These are phyloP conservation scores for Trypanosoma caninum DNA, from an alignment of 208 protist genomes.

Conservation along the genomic window DNA sequence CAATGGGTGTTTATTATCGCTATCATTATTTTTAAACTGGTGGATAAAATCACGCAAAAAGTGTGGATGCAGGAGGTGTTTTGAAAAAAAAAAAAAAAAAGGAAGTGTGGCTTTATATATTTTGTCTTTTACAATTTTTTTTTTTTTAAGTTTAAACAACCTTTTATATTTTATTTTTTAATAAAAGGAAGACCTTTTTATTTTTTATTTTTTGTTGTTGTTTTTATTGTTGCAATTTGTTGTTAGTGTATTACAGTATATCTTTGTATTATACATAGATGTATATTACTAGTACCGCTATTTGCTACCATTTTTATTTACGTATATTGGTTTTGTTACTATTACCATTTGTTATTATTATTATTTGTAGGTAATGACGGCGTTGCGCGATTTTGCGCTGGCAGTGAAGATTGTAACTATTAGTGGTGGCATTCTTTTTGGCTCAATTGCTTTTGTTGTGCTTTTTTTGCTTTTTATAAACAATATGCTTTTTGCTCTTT, in stretches of 20 bases:
- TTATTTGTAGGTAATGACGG: neutral
- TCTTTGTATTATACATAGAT: slow-evolving; percentile 1
- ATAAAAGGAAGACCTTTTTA: neutral
- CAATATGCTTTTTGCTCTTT: neutral
- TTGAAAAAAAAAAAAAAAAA: neutral
- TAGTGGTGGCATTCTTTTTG: slow-evolving; percentile 1
- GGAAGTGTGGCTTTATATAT: neutral
- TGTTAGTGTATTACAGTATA: no score
- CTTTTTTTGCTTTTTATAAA: slow-evolving; percentile 6
- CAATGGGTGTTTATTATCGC: neutral
- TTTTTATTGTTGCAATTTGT: no score
- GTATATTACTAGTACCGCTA: neutral
- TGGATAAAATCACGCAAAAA: neutral
- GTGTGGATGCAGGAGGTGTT: neutral
- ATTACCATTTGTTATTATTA: slow-evolving; percentile 15
- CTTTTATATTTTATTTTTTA: neutral
- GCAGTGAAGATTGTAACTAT: neutral
- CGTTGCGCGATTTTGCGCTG: neutral
- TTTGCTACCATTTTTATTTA: slow-evolving; percentile 12
- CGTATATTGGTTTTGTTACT: no score
- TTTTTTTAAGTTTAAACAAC: neutral
- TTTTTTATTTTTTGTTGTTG: no score
- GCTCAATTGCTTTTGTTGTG: neutral
- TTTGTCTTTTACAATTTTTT: slow-evolving; percentile 14
- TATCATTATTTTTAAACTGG: neutral